phyloP scores from a whole-genome alignment of 2,329 filamentous ascomycete species.

The Herpotrichia juniperi region DNA sequence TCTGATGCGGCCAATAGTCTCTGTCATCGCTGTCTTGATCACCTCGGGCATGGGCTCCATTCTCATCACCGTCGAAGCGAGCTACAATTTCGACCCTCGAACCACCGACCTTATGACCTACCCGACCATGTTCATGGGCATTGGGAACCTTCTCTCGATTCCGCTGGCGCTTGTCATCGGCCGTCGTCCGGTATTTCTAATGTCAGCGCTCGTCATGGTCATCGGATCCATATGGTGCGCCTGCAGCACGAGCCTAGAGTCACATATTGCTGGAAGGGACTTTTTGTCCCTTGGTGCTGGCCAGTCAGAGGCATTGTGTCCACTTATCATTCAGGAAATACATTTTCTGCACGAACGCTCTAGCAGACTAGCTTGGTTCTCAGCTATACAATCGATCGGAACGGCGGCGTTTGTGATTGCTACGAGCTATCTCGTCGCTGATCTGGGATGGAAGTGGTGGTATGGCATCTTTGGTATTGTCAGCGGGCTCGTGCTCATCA shows the following conservation, averaged over 20 bases:
- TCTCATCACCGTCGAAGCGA: conserved; percentile 51
- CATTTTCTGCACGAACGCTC: conserved; percentile 55
- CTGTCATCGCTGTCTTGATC: conserved; percentile 46
- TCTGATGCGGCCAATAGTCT: conserved; percentile 33
- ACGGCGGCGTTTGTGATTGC: conserved; percentile 48
- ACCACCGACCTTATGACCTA: conserved; percentile 44
- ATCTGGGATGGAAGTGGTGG: conserved; percentile 51
- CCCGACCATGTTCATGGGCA: conserved; percentile 32
- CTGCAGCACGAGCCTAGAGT: conserved; percentile 21
- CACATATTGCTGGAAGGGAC: conserved; percentile 48
- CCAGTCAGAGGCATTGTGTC: conserved; percentile 51
- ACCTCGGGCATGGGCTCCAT: conserved; percentile 50
- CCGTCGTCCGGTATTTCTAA: conserved; percentile 24
- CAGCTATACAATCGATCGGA: conserved; percentile 48
- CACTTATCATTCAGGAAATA: conserved; percentile 47
- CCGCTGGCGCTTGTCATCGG: conserved; percentile 28
- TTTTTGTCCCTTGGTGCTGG: conserved; percentile 49
- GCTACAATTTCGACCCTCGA: conserved; percentile 44
- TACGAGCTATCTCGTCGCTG: conserved; percentile 51
- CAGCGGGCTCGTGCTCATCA: conserved; percentile 41
- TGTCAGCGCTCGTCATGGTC: conserved; percentile 20
- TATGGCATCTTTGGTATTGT: conserved; percentile 52
- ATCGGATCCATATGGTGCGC: conserved; percentile 14
- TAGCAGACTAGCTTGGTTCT: conserved; percentile 50
- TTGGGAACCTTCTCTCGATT: conserved; percentile 26